Percentiles rank a stretch among this genome's conserved stretches.
Conservation (phyloP, 805 yeast species). For the Pichia sporocuriosa region DNA sequence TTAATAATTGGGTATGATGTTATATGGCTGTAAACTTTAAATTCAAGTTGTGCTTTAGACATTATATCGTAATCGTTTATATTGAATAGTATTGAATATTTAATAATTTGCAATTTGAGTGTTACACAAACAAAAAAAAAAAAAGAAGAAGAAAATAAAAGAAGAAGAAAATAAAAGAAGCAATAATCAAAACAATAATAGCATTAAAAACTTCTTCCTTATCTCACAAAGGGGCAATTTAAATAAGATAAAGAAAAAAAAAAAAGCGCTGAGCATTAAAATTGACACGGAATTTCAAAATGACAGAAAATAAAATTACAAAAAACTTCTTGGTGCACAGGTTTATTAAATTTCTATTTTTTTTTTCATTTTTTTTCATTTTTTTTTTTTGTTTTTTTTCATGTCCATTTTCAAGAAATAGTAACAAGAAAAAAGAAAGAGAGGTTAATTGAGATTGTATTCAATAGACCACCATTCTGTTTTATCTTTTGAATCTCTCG, state of each 20-base stretch:
- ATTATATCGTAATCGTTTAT: no score
- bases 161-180: background rate
- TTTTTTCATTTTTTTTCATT: background rate
- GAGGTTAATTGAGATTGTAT: no score
- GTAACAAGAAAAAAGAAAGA: no score
- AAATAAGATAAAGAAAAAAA: no score
- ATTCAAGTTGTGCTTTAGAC: background rate
- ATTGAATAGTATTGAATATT: no score
- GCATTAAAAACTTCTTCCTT: no score
- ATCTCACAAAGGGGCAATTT: no score
- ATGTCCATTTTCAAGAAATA: no score
- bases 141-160: background rate
- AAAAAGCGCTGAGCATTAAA: background rate
- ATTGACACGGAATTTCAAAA: background rate
- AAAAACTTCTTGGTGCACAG: background rate
- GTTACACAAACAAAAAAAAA: background rate
- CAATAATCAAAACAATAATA: background rate
- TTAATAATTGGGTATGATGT: slow-evolving; percentile 27
- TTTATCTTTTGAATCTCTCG: background rate
- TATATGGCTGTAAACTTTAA: slow-evolving; percentile 22
- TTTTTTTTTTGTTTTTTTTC: no score
- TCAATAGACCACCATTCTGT: no score
- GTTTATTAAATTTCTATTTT: background rate
- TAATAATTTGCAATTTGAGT: no score
- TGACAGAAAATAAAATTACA: no score